These are phyloP conservation scores for Geotrichum australiense DNA, from an alignment of 1,139 yeast genomes.

Conservation along the genomic window DNA sequence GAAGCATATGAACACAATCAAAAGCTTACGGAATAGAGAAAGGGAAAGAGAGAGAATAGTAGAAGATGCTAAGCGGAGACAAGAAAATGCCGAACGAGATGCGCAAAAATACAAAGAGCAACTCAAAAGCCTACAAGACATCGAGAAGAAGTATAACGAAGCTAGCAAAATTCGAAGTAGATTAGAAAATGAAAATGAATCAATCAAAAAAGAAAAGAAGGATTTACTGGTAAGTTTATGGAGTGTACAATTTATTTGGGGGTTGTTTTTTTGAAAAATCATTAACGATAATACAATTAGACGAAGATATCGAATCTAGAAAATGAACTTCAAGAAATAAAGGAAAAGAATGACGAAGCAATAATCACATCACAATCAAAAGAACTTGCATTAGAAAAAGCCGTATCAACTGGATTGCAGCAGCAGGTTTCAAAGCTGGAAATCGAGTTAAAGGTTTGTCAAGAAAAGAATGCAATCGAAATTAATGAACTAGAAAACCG, in stretches of 20 bases:
- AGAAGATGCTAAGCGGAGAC: conserved; percentile 21
- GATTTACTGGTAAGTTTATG: conserved; percentile 7
- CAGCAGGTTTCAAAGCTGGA: conserved; percentile 20
- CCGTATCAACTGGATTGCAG: conserved; percentile 17
- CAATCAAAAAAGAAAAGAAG: conserved; percentile 21
- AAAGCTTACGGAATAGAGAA: conserved; percentile 51
- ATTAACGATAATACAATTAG: conserved; percentile 4
- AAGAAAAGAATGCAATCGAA: conserved; percentile 22
- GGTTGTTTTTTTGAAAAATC: not conserved
- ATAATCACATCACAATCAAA: conserved; percentile 23
- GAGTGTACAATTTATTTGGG: not conserved
- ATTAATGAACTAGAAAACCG: conserved; percentile 24
- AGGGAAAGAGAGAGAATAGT: conserved; percentile 27
- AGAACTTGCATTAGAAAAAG: conserved; percentile 21
- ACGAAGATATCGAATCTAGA: conserved; percentile 21
- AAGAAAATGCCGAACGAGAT: conserved; percentile 24
- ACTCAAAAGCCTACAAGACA: conserved; percentile 19
- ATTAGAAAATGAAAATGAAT: conserved; percentile 24
- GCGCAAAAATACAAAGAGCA: conserved; percentile 20
- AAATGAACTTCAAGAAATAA: conserved; percentile 22
- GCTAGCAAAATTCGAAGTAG: conserved; percentile 20
- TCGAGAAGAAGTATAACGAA: conserved; percentile 21
- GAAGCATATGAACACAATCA: conserved; percentile 59
- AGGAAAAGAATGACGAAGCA: conserved; percentile 25
- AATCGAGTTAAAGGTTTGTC: conserved; percentile 18